Evolutionary conservation across 495 filamentous ascomycete species (phyloP).

Genomic region (Lineolata rhizophorae): DNA sequence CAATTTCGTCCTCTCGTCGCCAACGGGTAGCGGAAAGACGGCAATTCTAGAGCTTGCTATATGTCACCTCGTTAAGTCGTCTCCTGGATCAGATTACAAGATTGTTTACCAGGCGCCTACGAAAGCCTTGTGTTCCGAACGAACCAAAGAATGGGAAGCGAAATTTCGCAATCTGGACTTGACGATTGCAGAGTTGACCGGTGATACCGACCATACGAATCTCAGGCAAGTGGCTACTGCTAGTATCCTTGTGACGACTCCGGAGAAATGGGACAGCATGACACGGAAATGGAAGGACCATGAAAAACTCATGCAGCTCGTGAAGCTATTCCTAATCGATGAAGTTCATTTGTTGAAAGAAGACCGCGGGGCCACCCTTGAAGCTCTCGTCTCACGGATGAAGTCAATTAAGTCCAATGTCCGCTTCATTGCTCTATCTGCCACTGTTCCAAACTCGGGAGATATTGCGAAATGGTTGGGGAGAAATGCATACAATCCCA

Average conservation of each 20-base stretch:
- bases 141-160: constrained; percentile 60
- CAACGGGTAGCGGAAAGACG: constrained; percentile 90
- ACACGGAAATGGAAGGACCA: constrained; percentile 94
- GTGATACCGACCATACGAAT: constrained; percentile 64
- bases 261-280: constrained; percentile 97
- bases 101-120: constrained; percentile 91
- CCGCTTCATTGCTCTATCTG: constrained; percentile 78
- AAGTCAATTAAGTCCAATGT: constrained; percentile 74
- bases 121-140: constrained; percentile 77
- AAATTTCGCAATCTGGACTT: constrained; percentile 63
- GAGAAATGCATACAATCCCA: constrained; percentile 39
- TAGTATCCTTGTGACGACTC: constrained; percentile 85
- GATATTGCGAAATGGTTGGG: constrained; percentile 92
- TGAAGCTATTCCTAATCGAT: constrained; percentile 85
- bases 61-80: constrained; percentile 44
- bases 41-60: constrained; percentile 81
- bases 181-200: constrained; percentile 69
- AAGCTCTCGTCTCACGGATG: constrained; percentile 95
- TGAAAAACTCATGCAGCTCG: constrained; percentile 54
- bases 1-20: constrained; percentile 75
- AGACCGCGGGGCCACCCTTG: constrained; percentile 66
- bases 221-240: constrained; percentile 56
- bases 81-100: constrained; percentile 55
- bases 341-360: constrained; percentile 95
- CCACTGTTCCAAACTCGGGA: constrained; percentile 78